phyloP scores from a whole-genome alignment of 305 asterid genomes.

The Solanum aculeatissimum region DNA sequence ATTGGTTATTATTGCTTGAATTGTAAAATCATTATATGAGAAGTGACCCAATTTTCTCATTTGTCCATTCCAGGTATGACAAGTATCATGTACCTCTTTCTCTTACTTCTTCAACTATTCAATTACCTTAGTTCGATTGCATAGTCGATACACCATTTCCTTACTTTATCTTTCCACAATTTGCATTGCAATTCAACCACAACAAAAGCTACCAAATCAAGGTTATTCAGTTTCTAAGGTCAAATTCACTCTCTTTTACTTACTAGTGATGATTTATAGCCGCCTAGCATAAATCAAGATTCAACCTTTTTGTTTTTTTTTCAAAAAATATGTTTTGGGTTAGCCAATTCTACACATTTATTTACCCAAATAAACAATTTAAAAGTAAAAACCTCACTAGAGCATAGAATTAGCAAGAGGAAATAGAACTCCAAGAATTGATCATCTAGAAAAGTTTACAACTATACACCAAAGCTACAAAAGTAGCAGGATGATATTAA shows the following conservation, averaged over 20 bases:
- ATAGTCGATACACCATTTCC: neutral
- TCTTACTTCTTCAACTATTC: neutral
- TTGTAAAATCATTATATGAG: neutral
- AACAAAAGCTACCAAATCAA: neutral
- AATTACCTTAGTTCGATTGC: neutral
- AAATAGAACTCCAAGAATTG: neutral
- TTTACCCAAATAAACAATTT: neutral
- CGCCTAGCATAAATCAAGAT: neutral
- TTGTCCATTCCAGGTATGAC: neutral
- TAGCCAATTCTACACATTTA: neutral
- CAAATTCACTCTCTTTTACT: neutral
- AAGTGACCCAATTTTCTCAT: neutral
- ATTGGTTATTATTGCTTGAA: neutral
- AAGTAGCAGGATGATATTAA: neutral
- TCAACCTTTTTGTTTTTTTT: neutral
- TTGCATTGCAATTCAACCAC: neutral
- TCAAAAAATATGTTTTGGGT: neutral
- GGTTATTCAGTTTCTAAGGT: neutral
- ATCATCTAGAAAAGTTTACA: neutral
- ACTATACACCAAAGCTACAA: neutral
- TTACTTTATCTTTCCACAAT: neutral
- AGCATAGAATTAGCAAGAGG: neutral
- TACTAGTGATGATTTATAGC: neutral
- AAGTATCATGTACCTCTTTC: neutral
- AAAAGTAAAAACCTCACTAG: neutral